Evolutionary conservation across 345 rosid genomes (phyloP).

Genomic region (Sonneratia alba): DNA sequence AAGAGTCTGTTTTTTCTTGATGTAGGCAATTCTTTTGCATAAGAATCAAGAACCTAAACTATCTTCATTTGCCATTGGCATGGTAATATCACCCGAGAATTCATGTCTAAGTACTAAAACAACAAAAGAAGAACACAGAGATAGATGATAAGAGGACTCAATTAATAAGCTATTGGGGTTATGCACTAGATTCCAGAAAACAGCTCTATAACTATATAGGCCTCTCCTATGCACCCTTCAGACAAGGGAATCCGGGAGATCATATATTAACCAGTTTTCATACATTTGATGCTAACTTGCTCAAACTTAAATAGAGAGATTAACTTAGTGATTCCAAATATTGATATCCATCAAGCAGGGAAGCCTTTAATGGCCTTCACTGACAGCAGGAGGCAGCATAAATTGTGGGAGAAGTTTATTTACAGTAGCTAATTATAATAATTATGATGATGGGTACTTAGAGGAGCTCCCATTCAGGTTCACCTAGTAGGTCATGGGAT

Average conservation of each 20-base stretch:
- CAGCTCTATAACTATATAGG: neutral
- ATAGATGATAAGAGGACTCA: too few species aligned
- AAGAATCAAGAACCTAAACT: neutral
- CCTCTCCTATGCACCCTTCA: neutral
- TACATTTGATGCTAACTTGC: neutral
- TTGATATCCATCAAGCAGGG: neutral
- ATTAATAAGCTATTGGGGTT: too few species aligned
- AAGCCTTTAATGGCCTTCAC: neutral
- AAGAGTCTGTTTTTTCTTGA: neutral
- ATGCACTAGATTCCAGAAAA: too few species aligned
- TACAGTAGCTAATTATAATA: neutral
- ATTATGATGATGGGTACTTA: constrained; percentile 7
- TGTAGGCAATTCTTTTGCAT: neutral
- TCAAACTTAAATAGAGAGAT: neutral
- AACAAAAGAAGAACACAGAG: too few species aligned
- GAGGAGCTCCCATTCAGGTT: constrained; percentile 84
- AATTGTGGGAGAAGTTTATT: neutral
- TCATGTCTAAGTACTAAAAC: too few species aligned
- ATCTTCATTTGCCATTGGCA: neutral
- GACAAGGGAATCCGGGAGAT: neutral
- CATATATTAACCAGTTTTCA: neutral
- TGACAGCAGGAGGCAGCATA: constrained; percentile 2
- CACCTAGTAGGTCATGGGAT: constrained; percentile 16
- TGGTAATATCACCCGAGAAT: neutral
- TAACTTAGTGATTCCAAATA: neutral